Percentiles rank a stretch among this genome's conserved stretches.
Conservation (phyloP, 106 monocot genomes). For the Dioscorea alata region DNA sequence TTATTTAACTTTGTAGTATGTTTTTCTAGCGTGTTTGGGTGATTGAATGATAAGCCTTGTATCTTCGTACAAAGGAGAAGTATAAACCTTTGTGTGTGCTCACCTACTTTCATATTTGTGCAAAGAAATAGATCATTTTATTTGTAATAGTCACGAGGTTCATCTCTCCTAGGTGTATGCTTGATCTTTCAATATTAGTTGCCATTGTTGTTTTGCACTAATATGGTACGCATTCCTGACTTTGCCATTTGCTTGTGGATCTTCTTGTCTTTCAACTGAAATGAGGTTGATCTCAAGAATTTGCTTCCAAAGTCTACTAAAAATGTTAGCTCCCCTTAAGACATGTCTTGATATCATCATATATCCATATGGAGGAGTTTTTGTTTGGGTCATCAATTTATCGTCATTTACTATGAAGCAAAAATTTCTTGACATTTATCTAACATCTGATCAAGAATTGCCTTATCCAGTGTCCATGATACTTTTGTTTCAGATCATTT, state of each 20-base stretch:
- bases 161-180: no score
- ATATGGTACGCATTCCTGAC: no score
- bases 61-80: no score
- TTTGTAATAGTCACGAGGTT: no score
- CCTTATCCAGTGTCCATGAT: conserved; percentile 1
- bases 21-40: neutral
- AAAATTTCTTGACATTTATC: neutral
- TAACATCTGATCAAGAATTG: neutral
- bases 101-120: no score
- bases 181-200: no score
- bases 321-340: neutral
- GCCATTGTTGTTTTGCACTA: no score
- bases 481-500: conserved; percentile 17
- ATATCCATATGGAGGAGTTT: neutral
- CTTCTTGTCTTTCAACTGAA: no score
- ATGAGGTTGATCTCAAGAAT: neutral
- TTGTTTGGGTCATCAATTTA: neutral
- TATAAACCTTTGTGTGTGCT: no score
- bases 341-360: neutral
- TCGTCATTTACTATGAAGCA: neutral
- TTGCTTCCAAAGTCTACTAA: neutral
- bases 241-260: no score
- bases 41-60: no score
- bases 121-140: no score
- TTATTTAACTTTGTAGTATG: neutral